These are phyloP conservation scores for Elaeis oleifera DNA, from an alignment of 202 grass and related monocot genomes.

Conservation along the genomic window DNA sequence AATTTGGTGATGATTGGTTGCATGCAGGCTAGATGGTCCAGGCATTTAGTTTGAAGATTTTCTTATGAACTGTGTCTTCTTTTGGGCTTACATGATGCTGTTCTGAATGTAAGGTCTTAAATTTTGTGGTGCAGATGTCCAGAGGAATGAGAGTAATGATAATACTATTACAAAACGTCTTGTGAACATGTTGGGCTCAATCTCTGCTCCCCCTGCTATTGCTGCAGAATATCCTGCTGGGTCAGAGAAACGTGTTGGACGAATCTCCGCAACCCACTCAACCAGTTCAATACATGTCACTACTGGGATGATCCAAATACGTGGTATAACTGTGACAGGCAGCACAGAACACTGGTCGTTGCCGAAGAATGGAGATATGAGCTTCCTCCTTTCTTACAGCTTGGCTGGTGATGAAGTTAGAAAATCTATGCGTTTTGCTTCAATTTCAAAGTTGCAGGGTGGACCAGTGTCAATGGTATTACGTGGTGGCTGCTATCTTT, in stretches of 20 bases:
- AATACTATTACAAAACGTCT: conserved; percentile 35
- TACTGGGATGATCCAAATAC: conserved; percentile 54
- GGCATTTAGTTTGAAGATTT: no score
- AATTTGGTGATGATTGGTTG: no score
- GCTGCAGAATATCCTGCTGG: conserved; percentile 44
- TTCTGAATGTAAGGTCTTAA: not conserved
- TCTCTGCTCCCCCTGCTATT: conserved; percentile 71
- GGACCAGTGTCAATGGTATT: conserved; percentile 41
- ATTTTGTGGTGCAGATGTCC: conserved; percentile 33
- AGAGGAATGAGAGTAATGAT: conserved; percentile 37
- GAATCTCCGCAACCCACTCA: conserved; percentile 28
- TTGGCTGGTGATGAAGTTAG: conserved; percentile 1
- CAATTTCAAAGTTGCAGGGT: conserved; percentile 34
- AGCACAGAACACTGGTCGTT: conserved; percentile 32
- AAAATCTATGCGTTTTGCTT: conserved; percentile 23
- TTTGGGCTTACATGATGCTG: no score
- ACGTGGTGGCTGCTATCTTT: conserved; percentile 70
- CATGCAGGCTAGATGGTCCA: no score
- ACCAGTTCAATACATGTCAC: conserved; percentile 45
- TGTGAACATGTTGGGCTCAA: conserved; percentile 58
- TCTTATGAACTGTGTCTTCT: no score
- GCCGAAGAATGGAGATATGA: conserved; percentile 43
- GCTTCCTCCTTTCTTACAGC: conserved; percentile 33
- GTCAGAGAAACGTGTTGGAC: conserved; percentile 34
- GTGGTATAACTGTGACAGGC: conserved; percentile 32